Base-by-base conservation (phyloP, 768 basidiomycete genomes). In the Lentinula detonsa region DNA sequence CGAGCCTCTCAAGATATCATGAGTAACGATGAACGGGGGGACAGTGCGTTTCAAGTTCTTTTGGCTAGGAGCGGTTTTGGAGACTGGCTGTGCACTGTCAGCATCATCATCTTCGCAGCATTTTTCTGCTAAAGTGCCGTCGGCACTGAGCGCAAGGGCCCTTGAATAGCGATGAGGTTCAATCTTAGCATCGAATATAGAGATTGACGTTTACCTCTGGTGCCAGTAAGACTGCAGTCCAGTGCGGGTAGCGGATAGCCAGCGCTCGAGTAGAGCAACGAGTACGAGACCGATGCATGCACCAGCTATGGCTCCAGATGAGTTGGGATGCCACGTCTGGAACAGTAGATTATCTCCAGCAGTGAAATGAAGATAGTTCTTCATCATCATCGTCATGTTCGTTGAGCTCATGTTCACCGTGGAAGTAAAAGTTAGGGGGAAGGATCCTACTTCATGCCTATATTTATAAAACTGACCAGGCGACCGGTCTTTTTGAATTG, bases 1-100 rank as follows among this genome's bases (percentile, higher is more conserved):
- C 2, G 81, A 68, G 1, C 92, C 92, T 40, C 93, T 84, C 1
- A 84, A 80, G 6, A 91, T 65, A 70, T 95, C 94, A 63, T 88
- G 84, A 16, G 77, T 73, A 28, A 77, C 71, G 31, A 83, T 77
- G 74, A 95, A 95, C 0, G 91, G 89, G 1, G 85, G 74, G 9
- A 80, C 70, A 28, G 74, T 77, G 49, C 81, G 79, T 59, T 62
- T n/a, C n/a, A n/a, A n/a, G n/a, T n/a, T 62, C 31, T 45, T 54
- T 61, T 65, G 66, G 57, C 50, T 21, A 6, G 13, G 13, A 51
- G 50, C 13, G 5, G 67, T 48, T 39, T 46, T 61, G 61, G 58
- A 53, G n/a, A 28, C 28, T 28, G 28, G 3, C 28, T 11, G 31
- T 57, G 15, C 60, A 28, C 40, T 59, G 6, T 51, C 55, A 35